Percentiles rank a stretch among this genome's conserved stretches.
phyloP scores from a whole-genome alignment of 129 eudicot genomes.

The Ambrosia trifida region DNA sequence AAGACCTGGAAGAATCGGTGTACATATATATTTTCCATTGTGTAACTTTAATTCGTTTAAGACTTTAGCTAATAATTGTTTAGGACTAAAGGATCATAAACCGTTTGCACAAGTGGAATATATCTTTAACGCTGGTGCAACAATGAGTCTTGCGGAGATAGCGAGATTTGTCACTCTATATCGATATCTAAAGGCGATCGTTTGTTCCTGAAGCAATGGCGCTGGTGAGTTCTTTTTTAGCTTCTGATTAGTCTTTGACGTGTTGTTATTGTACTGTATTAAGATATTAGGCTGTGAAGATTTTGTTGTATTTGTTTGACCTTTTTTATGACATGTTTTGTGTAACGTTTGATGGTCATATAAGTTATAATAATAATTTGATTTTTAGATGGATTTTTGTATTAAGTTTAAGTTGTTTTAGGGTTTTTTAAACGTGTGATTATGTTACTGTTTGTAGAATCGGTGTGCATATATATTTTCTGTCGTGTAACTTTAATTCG shows the following conservation, averaged over 20 bases:
- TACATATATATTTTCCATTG: constrained; percentile 62
- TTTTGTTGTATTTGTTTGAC: no score
- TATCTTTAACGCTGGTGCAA: background rate
- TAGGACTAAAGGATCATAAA: constrained; percentile 66
- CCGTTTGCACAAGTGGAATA: constrained; percentile 3
- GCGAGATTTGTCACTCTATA: constrained; percentile 15
- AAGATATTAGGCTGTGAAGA: no score
- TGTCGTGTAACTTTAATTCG: no score
- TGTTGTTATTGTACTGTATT: no score
- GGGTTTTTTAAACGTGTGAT: no score
- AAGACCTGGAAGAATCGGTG: constrained; percentile 82
- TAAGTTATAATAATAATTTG: no score
- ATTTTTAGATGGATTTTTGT: no score
- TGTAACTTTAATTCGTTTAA: constrained; percentile 70
- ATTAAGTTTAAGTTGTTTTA: no score
- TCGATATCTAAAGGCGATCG: constrained; percentile 28
- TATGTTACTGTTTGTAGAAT: constrained; percentile 54
- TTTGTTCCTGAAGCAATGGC: constrained; percentile 54
- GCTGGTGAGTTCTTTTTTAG: constrained; percentile 56
- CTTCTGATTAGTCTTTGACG: background rate
- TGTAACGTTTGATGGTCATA: no score
- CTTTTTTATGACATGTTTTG: no score
- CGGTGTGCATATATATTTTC: no score
- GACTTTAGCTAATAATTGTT: no score
- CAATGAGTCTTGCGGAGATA: constrained; percentile 83